Conservation (phyloP, 805 yeast species). For the Starmerella potacharoeniae region DNA sequence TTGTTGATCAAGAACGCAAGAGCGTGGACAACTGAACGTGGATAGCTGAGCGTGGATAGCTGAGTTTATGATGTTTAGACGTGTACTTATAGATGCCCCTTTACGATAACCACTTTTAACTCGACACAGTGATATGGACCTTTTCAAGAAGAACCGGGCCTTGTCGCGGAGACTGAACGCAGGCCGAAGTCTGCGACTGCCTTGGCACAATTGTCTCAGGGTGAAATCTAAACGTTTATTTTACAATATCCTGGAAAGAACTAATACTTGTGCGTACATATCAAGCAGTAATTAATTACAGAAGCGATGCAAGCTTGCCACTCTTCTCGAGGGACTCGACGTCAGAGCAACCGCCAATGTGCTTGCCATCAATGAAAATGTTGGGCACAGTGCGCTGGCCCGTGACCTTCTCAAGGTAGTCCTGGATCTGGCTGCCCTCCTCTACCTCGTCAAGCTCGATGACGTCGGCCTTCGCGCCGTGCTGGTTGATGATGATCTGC, state of each 20-base stretch:
- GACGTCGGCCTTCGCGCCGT: slow-evolving; percentile 28
- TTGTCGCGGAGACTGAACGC: too few relatives aligned
- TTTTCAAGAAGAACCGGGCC: too few relatives aligned
- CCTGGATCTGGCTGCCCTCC: slow-evolving; percentile 78
- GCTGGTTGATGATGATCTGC: slow-evolving; percentile 35
- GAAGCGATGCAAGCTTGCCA: slow-evolving; percentile 44
- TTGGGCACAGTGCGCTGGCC: slow-evolving; percentile 94
- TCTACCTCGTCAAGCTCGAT: slow-evolving; percentile 29
- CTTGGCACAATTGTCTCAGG: too few relatives aligned
- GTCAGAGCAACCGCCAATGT: slow-evolving; percentile 91
- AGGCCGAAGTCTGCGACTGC: too few relatives aligned
- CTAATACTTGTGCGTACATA: too few relatives aligned
- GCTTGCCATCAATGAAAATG: slow-evolving; percentile 79
- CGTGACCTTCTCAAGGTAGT: slow-evolving; percentile 60
- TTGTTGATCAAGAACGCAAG: slow-evolving; percentile 4
- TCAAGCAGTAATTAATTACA: slow-evolving; percentile 9
- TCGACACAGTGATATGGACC: too few relatives aligned
- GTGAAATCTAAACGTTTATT: background rate
- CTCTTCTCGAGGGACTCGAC: slow-evolving; percentile 56
- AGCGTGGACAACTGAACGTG: too few relatives aligned
- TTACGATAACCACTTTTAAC: background rate
- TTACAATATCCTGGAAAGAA: too few relatives aligned
- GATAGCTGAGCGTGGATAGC: too few relatives aligned
- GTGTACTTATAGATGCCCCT: background rate
- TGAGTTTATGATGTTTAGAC: background rate